A percentile compares a stretch with the other conserved stretches of the same genome.
phyloP scores from a whole-genome alignment of 2,329 filamentous ascomycete genomes.

The Phialophora macrospora region DNA sequence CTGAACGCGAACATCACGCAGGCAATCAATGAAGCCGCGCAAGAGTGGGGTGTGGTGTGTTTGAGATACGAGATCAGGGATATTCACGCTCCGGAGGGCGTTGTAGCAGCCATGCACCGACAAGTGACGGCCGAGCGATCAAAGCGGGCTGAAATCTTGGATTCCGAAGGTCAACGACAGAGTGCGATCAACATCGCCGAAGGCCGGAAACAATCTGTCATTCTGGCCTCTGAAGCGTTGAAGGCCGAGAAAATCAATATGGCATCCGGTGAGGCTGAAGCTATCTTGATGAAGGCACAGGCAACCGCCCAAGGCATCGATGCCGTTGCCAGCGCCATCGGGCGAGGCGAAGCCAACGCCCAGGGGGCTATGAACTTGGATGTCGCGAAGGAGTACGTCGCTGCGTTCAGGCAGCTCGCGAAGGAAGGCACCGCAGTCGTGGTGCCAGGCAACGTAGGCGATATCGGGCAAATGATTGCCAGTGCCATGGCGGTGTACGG shows the following conservation, averaged over 20 bases:
- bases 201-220: constrained; percentile 95
- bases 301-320: constrained; percentile 90
- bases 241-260: constrained; percentile 90
- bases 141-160: constrained; percentile 96
- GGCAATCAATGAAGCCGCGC: constrained; percentile 96
- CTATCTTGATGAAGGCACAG: constrained; percentile 81
- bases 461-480: constrained; percentile 95
- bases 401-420: constrained; percentile 88
- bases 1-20: constrained; percentile 99
- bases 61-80: constrained; percentile 97
- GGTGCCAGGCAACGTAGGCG: constrained; percentile 94
- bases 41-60: constrained; percentile 95
- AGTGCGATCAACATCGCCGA: constrained; percentile 99
- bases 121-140: constrained; percentile 96
- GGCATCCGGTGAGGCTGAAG: constrained; percentile 90
- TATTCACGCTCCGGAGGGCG: constrained; percentile 91
- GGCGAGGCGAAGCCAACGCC: constrained; percentile 72
- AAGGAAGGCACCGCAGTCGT: constrained; percentile 96
- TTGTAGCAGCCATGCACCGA: constrained; percentile 97
- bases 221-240: constrained; percentile 90
- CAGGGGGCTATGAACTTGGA: constrained; percentile 83
- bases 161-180: constrained; percentile 95
- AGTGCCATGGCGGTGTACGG: constrained; percentile 94
- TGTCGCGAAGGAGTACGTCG: constrained; percentile 97
- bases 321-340: constrained; percentile 77